Evolutionary conservation across 2,329 filamentous ascomycete species (phyloP), one percentile per base, ranked within the genome.

Genomic region (Sclerotinia glacialis): DNA sequence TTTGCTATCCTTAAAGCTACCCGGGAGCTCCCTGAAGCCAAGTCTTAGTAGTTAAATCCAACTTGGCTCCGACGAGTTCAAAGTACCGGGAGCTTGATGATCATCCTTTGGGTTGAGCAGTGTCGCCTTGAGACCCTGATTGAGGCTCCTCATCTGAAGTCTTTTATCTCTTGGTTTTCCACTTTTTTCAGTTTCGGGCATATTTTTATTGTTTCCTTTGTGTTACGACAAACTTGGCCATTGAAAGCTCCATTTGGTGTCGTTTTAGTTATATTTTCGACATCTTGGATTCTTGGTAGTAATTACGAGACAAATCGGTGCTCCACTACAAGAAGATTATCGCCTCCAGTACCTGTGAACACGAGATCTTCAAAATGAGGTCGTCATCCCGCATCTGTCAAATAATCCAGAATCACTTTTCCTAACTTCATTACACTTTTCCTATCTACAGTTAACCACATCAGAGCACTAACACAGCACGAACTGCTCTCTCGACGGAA

Each of bases 211-310:
- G 64, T 62, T 66, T 66, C 64, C 56, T 53, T 26, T 66, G 34
- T 66, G 64, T 62, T 62, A 47, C 56, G 56, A n/a, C 56, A 31
- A 28, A 62, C 64, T 66, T 62, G 64, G 64, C 64, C 31, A 40
- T 61, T 3, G 14, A 53, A 28, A 21, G 21, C 40, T 37, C 44
- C 49, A 66, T 66, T 21, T 54, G 26, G 49, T 55, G n/a, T 47
- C 42, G 56, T 66, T 66, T 62, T 31, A 62, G 26, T 54, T 61
- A 37, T 46, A 28, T 26, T 37, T 26, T 52, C 40, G 18, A 65
- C 40, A 60, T 58, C 54, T 50, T 65, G 28, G 37, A n/a, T 34
- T 52, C 63, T 65, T 65, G 64, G 64, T 61, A 66, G 56, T 44
- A 26, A 47, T 21, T 47, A 55, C 46, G 55, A 61, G 55, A 46